Base-by-base conservation (phyloP, 495 filamentous ascomycete species). In the Poronia punctata region DNA sequence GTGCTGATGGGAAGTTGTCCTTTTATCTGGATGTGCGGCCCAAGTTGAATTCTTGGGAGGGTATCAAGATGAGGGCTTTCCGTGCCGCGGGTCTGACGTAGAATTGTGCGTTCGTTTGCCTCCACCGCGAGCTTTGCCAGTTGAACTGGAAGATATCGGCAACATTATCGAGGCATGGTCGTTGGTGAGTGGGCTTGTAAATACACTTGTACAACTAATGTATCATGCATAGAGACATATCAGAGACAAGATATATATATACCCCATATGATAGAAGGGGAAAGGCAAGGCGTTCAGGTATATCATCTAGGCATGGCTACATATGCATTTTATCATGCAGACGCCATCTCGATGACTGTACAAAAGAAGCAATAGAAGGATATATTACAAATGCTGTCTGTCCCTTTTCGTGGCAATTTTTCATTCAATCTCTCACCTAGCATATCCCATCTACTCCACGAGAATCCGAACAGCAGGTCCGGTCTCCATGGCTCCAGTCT, bases 11-110 rank as follows among this genome's bases (percentile, higher is more conserved):
- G 0, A 82, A 81, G 47, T 61, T 96, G 46, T 94, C 82, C 48
- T 98, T 98, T 60, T 96, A 86, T 61, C 62, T 98, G 43, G 92
- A 98, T 59, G 92, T 97, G 12, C 74, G 92, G 58, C 92, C 92
- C 3, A 98, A 98, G 71, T 49, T 98, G 61, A 95, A 95, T 66
- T 82, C 72, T 25, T 86, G 77, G 71, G 92, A 97, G 66, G 92
- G 92, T 1, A 78, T 82, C 55, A 84, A 82, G 63, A 88, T 95
- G 88, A 75, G 92, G 43, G 73, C 77, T 27, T 62, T 71, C 52
- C 74, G 68, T 36, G 74, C 75, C 33, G 52, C 76, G 33, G 80
- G 88, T n/a, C 55, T 86, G 58, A 57, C 67, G 20, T 75, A 62
- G 50, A 50, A 11, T 12, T 23, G n/a, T n/a, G n/a, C n/a, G n/a